Evolutionary conservation across 2,329 filamentous ascomycete genomes (phyloP).

Genomic region (Exophiala sp.): DNA sequence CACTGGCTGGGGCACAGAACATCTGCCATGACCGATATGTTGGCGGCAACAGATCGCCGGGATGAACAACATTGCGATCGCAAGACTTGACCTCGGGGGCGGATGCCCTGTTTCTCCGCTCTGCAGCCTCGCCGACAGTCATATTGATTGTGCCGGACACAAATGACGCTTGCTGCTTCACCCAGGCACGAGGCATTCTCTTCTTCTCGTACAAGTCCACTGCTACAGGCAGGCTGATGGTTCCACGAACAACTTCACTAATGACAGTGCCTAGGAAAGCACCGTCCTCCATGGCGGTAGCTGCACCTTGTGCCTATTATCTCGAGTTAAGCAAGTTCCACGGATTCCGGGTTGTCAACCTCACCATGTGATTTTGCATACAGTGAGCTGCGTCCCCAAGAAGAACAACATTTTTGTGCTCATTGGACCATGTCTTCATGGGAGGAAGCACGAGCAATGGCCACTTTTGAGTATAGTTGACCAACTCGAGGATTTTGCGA

Average conservation of each 20-base stretch:
- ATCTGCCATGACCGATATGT: constrained; percentile 23
- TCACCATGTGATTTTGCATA: constrained; percentile 40
- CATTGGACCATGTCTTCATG: constrained; percentile 39
- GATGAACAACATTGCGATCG: constrained; percentile 11
- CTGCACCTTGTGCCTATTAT: constrained; percentile 37
- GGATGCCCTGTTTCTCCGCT: constrained; percentile 11
- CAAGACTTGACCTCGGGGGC: constrained; percentile 13
- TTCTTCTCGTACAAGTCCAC: constrained; percentile 38
- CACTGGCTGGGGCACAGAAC: constrained; percentile 13
- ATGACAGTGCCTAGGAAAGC: constrained; percentile 39
- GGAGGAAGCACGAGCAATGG: constrained; percentile 42
- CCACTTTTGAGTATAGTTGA: constrained; percentile 41
- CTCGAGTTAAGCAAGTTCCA: not conserved
- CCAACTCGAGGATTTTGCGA: constrained; percentile 16
- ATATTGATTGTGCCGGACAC: constrained; percentile 21
- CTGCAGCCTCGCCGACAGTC: constrained; percentile 12
- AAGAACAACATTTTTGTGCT: constrained; percentile 40
- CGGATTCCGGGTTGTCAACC: not conserved
- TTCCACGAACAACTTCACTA: constrained; percentile 33
- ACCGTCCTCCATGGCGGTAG: constrained; percentile 44
- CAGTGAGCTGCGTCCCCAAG: constrained; percentile 37
- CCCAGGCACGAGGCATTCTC: constrained; percentile 40
- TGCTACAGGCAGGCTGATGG: constrained; percentile 34
- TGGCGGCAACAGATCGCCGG: constrained; percentile 12
- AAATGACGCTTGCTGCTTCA: constrained; percentile 39